phyloP scores from a whole-genome alignment of 495 filamentous ascomycete genomes.

The Stereocaulon alpinum region DNA sequence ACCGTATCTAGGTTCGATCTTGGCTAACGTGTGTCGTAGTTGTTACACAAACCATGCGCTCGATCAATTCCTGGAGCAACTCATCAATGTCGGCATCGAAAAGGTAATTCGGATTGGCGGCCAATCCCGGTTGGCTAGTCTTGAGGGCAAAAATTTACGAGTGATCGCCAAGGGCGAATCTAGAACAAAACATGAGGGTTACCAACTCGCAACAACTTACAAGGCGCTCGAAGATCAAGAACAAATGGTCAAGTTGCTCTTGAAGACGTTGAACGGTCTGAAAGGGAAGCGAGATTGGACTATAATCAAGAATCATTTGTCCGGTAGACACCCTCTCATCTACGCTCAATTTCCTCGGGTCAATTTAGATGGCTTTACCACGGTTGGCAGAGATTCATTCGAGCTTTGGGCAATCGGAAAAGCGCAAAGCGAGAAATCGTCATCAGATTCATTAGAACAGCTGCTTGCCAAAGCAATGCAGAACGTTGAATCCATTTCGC shows the following conservation, averaged over 20 bases:
- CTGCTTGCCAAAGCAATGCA: constrained; percentile 18
- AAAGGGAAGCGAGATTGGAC: constrained; percentile 6
- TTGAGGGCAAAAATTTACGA: constrained; percentile 24
- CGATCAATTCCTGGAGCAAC: constrained; percentile 61
- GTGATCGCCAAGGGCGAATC: constrained; percentile 13
- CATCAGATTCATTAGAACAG: constrained; percentile 13
- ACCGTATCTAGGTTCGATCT: neutral
- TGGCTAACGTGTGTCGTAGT: neutral
- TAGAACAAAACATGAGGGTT: constrained; percentile 17
- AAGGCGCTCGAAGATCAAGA: constrained; percentile 8
- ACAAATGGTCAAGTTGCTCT: neutral
- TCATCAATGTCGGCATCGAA: constrained; percentile 42
- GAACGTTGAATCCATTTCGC: constrained; percentile 5
- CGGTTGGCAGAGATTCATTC: neutral
- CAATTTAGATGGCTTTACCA: constrained; percentile 25
- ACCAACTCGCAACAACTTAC: neutral
- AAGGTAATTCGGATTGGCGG: constrained; percentile 64
- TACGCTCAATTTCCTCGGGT: constrained; percentile 17
- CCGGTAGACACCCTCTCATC: constrained; percentile 1
- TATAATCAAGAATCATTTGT: constrained; percentile 14
- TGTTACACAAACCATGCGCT: constrained; percentile 67
- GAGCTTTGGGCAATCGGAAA: neutral
- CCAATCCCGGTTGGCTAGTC: constrained; percentile 46
- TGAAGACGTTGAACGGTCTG: neutral
- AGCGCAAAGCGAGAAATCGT: neutral